phyloP scores from a whole-genome alignment of 805 yeast genomes.

The Debaryomyces prosopidis region DNA sequence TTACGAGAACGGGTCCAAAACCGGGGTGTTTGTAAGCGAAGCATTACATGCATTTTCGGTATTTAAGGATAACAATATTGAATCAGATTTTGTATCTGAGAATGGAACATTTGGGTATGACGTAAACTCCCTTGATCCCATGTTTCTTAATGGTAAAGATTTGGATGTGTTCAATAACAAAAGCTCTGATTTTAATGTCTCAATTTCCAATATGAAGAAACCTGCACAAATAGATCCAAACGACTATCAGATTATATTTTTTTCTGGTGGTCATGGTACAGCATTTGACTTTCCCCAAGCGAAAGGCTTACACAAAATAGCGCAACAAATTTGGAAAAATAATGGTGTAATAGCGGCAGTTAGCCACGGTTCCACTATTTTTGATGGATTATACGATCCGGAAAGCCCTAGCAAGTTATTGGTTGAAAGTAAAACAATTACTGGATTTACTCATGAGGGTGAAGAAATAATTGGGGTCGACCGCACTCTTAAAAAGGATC shows the following conservation, averaged over 20 bases:
- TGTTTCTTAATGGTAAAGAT: constrained; percentile 42
- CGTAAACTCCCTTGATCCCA: constrained; percentile 44
- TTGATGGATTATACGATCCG: constrained; percentile 42
- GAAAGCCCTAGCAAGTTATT: constrained; percentile 37
- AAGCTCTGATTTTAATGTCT: constrained; percentile 34
- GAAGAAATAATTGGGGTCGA: constrained; percentile 31
- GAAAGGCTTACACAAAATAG: constrained; percentile 40
- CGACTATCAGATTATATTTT: constrained; percentile 52
- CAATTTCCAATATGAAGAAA: constrained; percentile 38
- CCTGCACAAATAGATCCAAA: constrained; percentile 45
- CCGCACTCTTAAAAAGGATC: constrained; percentile 14
- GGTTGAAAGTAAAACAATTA: constrained; percentile 48
- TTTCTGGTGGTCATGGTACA: constrained; percentile 64
- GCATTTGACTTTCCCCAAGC: constrained; percentile 55
- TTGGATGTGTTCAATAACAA: constrained; percentile 33
- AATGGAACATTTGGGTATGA: constrained; percentile 54
- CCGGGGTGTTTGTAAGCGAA: constrained; percentile 56
- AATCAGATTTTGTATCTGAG: constrained; percentile 55
- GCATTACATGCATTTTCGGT: constrained; percentile 52
- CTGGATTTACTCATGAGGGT: constrained; percentile 58
- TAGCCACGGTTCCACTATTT: constrained; percentile 60
- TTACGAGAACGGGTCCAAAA: constrained; percentile 53
- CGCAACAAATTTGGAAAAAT: constrained; percentile 42
- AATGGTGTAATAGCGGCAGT: constrained; percentile 60
- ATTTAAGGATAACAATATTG: constrained; percentile 35